Evolutionary conservation across 176 grass and related monocot species (phyloP).

Genomic region (Phyllostachys edulis): DNA sequence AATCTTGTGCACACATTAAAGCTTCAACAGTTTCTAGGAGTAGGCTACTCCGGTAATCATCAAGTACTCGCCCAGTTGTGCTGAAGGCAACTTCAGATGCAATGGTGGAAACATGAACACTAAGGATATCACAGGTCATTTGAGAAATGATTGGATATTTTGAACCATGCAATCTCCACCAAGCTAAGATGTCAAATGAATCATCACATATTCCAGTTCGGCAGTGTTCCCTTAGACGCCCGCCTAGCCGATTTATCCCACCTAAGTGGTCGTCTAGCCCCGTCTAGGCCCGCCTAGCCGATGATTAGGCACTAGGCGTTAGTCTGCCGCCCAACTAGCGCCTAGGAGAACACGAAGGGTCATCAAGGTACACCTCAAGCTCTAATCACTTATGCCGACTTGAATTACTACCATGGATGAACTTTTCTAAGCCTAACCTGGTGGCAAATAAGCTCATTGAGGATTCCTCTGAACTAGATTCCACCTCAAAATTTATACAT

Average conservation of each 20-base stretch:
- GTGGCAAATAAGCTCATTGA: neutral
- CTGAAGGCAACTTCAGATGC: neutral
- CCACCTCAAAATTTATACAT: neutral
- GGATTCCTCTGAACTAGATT: neutral
- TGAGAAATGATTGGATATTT: neutral
- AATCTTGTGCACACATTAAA: neutral
- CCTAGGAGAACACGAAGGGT: neutral
- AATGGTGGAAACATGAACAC: neutral
- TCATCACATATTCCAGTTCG: neutral
- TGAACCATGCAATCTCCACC: neutral
- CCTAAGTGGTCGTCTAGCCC: no score
- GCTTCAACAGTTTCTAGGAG: neutral
- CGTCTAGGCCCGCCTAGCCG: no score
- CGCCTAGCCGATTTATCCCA: no score
- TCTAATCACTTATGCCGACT: neutral
- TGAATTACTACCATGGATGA: neutral
- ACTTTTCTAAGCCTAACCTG: neutral
- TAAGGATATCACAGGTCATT: neutral
- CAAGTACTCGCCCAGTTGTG: neutral
- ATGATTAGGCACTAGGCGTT: no score
- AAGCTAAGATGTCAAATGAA: neutral
- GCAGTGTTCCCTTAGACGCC: no score
- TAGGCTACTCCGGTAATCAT: neutral
- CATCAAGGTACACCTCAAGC: neutral
- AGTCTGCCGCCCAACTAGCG: no score